These are phyloP conservation scores for Rhodotorula babjevae DNA, from an alignment of 768 basidiomycete species.

Conservation along the genomic window DNA sequence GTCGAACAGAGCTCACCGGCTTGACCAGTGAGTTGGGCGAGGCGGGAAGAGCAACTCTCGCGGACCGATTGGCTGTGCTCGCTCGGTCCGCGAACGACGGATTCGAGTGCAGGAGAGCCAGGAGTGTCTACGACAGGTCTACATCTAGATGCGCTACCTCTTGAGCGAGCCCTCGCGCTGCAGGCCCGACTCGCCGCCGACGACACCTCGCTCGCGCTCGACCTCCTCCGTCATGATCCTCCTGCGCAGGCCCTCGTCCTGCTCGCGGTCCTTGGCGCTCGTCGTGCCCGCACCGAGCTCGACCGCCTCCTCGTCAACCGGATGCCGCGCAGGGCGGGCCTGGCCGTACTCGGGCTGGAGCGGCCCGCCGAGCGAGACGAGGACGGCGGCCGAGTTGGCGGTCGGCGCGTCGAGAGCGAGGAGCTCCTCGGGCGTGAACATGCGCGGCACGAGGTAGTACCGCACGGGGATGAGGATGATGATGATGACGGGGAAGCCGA, in stretches of 20 bases:
- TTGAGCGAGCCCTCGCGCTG: not conserved
- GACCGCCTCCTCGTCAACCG: not conserved
- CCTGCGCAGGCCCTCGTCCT: not conserved
- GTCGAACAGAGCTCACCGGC: too few species aligned
- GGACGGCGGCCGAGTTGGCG: conserved; percentile 51
- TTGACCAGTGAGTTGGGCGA: too few species aligned
- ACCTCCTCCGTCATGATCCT: not conserved
- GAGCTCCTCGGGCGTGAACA: conserved; percentile 71
- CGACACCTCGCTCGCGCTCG: not conserved
- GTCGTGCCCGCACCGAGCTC: not conserved
- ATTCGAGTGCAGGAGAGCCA: too few species aligned
- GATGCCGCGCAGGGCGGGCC: not conserved
- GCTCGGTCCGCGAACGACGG: too few species aligned
- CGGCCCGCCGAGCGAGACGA: conserved; percentile 42
- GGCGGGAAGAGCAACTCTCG: too few species aligned
- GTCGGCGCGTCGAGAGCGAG: conserved; percentile 81
- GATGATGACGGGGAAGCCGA: conserved; percentile 86
- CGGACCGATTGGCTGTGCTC: too few species aligned
- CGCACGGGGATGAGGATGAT: conserved; percentile 74
- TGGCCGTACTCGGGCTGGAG: conserved; percentile 29
- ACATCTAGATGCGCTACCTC: not conserved
- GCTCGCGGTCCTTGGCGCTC: not conserved
- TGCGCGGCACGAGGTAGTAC: conserved; percentile 62
- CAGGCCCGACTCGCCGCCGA: not conserved
- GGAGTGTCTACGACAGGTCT: too few species aligned